Conservation (phyloP, 2,329 filamentous ascomycete species). For the Penicillium sp. region DNA sequence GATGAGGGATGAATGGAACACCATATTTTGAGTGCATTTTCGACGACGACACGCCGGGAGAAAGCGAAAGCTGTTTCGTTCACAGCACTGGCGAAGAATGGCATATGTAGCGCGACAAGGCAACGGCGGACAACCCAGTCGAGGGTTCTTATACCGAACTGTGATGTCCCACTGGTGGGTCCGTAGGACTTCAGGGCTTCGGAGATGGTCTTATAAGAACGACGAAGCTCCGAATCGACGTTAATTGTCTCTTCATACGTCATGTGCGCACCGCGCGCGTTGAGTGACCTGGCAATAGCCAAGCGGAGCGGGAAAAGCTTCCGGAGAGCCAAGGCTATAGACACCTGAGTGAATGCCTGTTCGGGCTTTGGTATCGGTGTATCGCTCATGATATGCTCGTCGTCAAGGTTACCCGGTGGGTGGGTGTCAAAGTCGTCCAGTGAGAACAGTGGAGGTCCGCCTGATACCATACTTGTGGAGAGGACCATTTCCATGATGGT, state of each 20-base stretch:
- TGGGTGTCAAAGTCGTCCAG: slow-evolving; percentile 38
- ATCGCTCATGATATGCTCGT: slow-evolving; percentile 36
- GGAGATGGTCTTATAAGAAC: slow-evolving; percentile 44
- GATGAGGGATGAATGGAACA: slow-evolving; percentile 34
- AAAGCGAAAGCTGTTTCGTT: slow-evolving; percentile 41
- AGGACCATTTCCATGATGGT: slow-evolving; percentile 38
- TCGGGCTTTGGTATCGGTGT: slow-evolving; percentile 29
- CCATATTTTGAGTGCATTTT: slow-evolving; percentile 51
- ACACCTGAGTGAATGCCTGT: slow-evolving; percentile 33
- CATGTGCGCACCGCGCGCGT: slow-evolving; percentile 19
- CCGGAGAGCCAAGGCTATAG: slow-evolving; percentile 37
- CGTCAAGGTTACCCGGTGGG: slow-evolving; percentile 41
- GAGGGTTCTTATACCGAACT: slow-evolving; percentile 19
- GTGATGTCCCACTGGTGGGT: slow-evolving; percentile 1
- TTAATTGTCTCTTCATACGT: slow-evolving; percentile 25
- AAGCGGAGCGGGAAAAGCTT: slow-evolving; percentile 39
- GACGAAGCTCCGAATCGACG: slow-evolving; percentile 46
- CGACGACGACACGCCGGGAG: slow-evolving; percentile 50
- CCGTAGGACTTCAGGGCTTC: slow-evolving; percentile 23
- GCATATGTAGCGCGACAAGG: slow-evolving; percentile 30
- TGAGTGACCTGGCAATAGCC: slow-evolving; percentile 30
- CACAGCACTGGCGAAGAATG: slow-evolving; percentile 23
- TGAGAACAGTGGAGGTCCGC: slow-evolving; percentile 36
- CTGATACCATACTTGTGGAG: slow-evolving; percentile 37
- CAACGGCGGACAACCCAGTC: slow-evolving; percentile 31